Conservation (phyloP, 1,139 yeast species). For the Pichia sp. region DNA sequence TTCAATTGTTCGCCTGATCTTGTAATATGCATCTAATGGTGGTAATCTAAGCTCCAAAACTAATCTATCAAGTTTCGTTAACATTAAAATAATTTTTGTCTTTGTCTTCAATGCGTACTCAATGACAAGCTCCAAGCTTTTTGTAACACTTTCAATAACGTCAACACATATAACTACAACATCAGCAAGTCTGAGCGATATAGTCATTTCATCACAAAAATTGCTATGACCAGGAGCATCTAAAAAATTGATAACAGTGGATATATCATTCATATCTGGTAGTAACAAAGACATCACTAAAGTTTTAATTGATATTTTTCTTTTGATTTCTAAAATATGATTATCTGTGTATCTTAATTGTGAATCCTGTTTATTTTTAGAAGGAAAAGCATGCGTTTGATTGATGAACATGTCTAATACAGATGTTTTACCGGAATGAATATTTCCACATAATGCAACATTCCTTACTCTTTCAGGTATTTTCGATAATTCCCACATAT, state of each 20-base stretch:
- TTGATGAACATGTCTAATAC: constrained; percentile 62
- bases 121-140: constrained; percentile 44
- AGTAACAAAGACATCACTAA: constrained; percentile 59
- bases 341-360: constrained; percentile 65
- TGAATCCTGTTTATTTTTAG: constrained; percentile 27
- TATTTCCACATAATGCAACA: constrained; percentile 73
- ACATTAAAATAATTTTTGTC: constrained; percentile 50
- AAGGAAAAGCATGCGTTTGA: constrained; percentile 48
- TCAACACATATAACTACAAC: constrained; percentile 71
- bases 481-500: constrained; percentile 33
- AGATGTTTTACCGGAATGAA: constrained; percentile 86
- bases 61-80: constrained; percentile 83
- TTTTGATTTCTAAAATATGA: constrained; percentile 57
- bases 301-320: constrained; percentile 65
- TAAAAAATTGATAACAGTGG: constrained; percentile 54
- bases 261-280: constrained; percentile 49
- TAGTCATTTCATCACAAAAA: constrained; percentile 67
- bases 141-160: constrained; percentile 72
- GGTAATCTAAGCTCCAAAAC: constrained; percentile 73
- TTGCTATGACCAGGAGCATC: constrained; percentile 94
- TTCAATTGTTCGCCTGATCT: constrained; percentile 56
- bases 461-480: constrained; percentile 68
- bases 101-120: constrained; percentile 43
- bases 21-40: constrained; percentile 65
- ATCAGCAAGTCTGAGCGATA: constrained; percentile 56